These are phyloP conservation scores for Alternaria viburni DNA, from an alignment of 2,329 filamentous ascomycete genomes.

Conservation along the genomic window DNA sequence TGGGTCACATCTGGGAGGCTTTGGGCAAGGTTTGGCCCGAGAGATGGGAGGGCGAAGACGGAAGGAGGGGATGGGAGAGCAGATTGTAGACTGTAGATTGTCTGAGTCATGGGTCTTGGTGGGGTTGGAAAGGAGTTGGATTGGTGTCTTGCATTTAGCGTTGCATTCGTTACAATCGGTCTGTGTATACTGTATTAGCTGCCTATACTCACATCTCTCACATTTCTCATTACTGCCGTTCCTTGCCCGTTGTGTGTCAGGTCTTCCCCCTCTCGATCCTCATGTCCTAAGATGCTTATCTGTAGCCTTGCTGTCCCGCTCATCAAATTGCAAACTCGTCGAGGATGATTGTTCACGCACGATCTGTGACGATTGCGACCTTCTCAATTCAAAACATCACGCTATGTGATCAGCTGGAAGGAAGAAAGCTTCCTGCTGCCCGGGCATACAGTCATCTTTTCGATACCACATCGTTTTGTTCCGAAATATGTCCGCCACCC, in stretches of 20 bases:
- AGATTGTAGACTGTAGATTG: conserved; percentile 63
- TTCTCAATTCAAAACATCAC: not conserved
- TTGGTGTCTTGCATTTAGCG: conserved; percentile 2
- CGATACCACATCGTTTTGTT: not conserved
- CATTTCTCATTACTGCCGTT: not conserved
- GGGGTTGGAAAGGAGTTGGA: not conserved
- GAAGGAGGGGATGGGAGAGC: conserved; percentile 70
- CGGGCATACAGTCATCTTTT: not conserved
- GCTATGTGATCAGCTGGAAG: not conserved
- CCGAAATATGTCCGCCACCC: not conserved
- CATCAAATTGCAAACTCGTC: not conserved
- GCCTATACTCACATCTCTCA: not conserved
- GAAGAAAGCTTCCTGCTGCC: not conserved
- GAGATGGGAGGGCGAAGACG: conserved; percentile 74
- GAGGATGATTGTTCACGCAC: accelerated
- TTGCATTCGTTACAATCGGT: not conserved
- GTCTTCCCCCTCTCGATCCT: accelerated
- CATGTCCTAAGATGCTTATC: not conserved
- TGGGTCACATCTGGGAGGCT: conserved; percentile 95
- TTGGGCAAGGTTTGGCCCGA: conserved; percentile 92
- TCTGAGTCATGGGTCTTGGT: not conserved
- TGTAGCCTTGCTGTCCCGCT: not conserved
- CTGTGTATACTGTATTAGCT: not conserved
- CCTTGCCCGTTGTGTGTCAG: not conserved
- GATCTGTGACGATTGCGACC: not conserved